phyloP scores from a whole-genome alignment of 192 early-diverging fungal species.

The Coemansia sp. region DNA sequence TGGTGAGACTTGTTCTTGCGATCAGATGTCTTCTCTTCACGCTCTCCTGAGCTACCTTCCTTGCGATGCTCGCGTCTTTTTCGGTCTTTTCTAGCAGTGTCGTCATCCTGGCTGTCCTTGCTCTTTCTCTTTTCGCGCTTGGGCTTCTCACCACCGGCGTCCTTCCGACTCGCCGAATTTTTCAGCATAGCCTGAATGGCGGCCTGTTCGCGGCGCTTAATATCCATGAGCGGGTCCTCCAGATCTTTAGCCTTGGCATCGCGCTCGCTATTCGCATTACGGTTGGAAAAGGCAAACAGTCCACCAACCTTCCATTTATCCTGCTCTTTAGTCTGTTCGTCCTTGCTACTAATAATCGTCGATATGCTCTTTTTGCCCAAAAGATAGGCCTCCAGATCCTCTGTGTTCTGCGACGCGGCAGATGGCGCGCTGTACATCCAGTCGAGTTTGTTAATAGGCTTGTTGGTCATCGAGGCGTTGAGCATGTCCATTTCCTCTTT shows the following conservation, averaged over 20 bases:
- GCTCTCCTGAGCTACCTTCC: background rate
- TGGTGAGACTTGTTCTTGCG: background rate
- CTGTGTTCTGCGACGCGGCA: conserved; percentile 55
- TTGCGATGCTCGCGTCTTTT: background rate
- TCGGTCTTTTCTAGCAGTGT: background rate
- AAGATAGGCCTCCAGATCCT: conserved; percentile 88
- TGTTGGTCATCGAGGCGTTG: conserved; percentile 71
- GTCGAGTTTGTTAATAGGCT: conserved; percentile 76
- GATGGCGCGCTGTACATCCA: conserved; percentile 92
- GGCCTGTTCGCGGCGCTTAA: conserved; percentile 82
- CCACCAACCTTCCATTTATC: conserved; percentile 39
- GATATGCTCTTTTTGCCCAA: conserved; percentile 86
- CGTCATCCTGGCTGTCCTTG: conserved; percentile 26
- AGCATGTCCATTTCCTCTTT: conserved; percentile 80
- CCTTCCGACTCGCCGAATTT: conserved; percentile 67
- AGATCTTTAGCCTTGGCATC: conserved; percentile 84
- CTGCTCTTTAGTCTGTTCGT: conserved; percentile 4
- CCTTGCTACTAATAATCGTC: conserved; percentile 58
- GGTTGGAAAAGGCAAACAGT: conserved; percentile 56
- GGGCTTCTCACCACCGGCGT: conserved; percentile 48
- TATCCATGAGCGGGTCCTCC: conserved; percentile 90
- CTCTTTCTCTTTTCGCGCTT: conserved; percentile 36
- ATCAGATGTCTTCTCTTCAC: background rate
- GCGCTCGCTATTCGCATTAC: conserved; percentile 76
- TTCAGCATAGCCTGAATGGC: conserved; percentile 72